These are phyloP conservation scores for Leptodermis oblonga DNA, from an alignment of 257 asterid genomes.

Conservation along the genomic window DNA sequence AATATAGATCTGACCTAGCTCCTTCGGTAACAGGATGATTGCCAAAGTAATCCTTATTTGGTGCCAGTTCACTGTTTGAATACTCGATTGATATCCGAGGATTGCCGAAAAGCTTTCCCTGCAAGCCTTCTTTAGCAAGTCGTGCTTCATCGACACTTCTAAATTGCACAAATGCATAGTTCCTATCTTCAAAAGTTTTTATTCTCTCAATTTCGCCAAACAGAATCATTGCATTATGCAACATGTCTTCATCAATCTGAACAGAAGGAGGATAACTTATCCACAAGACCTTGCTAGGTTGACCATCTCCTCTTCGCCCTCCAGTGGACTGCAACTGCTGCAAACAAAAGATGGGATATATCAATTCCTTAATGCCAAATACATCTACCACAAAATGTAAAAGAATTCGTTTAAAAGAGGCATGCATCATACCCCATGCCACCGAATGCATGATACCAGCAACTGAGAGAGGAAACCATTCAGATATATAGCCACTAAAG, in stretches of 20 bases:
- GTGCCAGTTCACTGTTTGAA: constrained; percentile 51
- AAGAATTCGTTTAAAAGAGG: not conserved
- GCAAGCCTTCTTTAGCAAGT: constrained; percentile 90
- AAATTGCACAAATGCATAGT: constrained; percentile 76
- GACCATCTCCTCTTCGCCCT: constrained; percentile 46
- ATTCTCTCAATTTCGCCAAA: constrained; percentile 94
- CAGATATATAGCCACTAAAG: not conserved
- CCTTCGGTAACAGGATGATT: constrained; percentile 53
- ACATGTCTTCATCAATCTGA: constrained; percentile 82
- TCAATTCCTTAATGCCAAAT: not conserved
- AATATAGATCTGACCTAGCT: constrained; percentile 28
- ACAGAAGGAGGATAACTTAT: constrained; percentile 83
- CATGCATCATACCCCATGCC: not conserved
- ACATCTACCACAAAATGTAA: constrained; percentile 14
- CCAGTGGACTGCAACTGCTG: constrained; percentile 54
- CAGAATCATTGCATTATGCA: constrained; percentile 90
- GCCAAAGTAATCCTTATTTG: constrained; percentile 33
- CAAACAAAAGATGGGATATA: constrained; percentile 23
- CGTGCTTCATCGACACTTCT: constrained; percentile 95
- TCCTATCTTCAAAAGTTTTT: constrained; percentile 65
- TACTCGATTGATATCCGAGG: constrained; percentile 77
- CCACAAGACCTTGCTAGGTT: constrained; percentile 62
- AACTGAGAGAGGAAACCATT: not conserved
- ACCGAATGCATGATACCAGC: not conserved
- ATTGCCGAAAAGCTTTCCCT: constrained; percentile 89